Evolutionary conservation across 2,329 filamentous ascomycete species (phyloP), one percentile per base, ranked within the genome.

Genomic region (Chlorencoelia australis): DNA sequence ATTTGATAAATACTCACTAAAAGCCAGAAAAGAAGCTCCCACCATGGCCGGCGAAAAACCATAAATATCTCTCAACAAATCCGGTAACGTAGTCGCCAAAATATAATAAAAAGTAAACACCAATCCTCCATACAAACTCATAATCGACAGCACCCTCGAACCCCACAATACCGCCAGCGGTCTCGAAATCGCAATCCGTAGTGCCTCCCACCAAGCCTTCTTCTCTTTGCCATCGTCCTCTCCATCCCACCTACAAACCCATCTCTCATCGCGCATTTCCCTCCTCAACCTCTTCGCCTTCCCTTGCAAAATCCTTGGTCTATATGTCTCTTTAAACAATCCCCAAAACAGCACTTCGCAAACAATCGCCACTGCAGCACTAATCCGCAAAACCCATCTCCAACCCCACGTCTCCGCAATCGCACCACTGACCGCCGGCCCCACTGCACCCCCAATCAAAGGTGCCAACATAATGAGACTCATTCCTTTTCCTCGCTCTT

Each of bases 251-350:
- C n/a, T n/a, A n/a, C n/a, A n/a, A n/a, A n/a, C n/a, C n/a, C n/a
- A n/a, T n/a, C n/a, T n/a, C n/a, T n/a, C n/a, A n/a, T n/a, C n/a
- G n/a, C n/a, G n/a, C 2, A 15, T 7, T 6, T 16, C 10, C 11
- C 21, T 30, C 6, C 22, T 5, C 2, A 77, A 60, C 2, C 54
- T 30, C 6, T 44, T 44, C 7, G 49, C 15, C 68, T 64, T 57
- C 3, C 60, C 59, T 28, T 63, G 54, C 27, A 79, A 54, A 30
- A 79, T 73, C 1, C 64, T 58, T 26, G 74, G 63, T 48, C 68
- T 69, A 55, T 79, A 80, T 9, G 76, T 80, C 58, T 81, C 76
- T 5, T 64, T 57, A 48, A 44, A 65, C 56, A 65, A 61, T 10
- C 58, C 18, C n/a, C 62, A n/a, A 1, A 60, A 51, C 4, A 68